Evolutionary conservation across 75 land plant species (phyloP), one percentile per base, ranked within the genome.

Genomic region (Cryptomeria japonica): DNA sequence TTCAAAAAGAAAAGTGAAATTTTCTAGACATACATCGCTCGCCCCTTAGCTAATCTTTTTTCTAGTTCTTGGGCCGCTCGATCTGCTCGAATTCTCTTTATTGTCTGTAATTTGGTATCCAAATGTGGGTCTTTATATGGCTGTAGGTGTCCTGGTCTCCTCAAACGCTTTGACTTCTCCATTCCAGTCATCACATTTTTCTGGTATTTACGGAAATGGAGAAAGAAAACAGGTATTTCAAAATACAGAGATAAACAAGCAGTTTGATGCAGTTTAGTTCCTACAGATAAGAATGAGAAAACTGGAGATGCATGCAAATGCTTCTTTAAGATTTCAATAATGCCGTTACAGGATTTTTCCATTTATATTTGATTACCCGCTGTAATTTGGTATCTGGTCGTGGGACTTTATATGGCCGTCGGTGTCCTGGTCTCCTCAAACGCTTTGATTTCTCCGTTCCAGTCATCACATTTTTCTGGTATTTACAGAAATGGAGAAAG

Each of bases 261-360:
- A 22, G 13, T n/a, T 53, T 42, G 39, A 12, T 86, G 80, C 44
- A 55, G 39, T 70, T 47, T n/a, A 86, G 53, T 86, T 3, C 76
- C 84, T 49, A 31, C 73, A 34, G 28, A 55, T 31, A 37, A 56
- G 64, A 55, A 47, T 55, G 79, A 73, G 5, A 51, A 36, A 13
- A 34, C 72, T 49, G 5, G 41, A 80, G 44, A 87, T 87, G 31
- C 9, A 39, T 75, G 32, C 75, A 75, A 42, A 86, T 86, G 80
- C 83, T 28, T 15, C 58, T 68, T 19, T 25, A 86, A 28, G 19
- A 79, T 68, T 34, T 84, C 25, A 68, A 73, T 78, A 78, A 85
- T 28, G 22, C 34, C 44, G 93, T 89, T 93, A 97, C 99, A 87
- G 94, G 95, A 88, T 96, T 95, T 75, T 94, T 88, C 99, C 97